Evolutionary conservation across 2,329 filamentous ascomycete genomes (phyloP).

Genomic region (Nothomitra cinnamomea): DNA sequence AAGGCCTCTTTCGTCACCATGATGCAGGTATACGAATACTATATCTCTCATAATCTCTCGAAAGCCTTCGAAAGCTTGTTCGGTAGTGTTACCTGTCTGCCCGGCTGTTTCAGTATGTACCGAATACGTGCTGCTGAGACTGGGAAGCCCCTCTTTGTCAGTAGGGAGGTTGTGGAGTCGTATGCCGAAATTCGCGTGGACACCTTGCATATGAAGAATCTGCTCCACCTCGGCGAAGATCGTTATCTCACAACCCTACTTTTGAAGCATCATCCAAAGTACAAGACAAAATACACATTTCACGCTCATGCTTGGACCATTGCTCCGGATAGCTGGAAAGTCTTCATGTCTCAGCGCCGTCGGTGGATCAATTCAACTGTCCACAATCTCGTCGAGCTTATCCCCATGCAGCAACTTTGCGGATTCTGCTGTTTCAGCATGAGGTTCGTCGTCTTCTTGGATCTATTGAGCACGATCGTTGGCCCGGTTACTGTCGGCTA

Average conservation of each 20-base stretch:
- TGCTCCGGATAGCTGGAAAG: slow-evolving; percentile 80
- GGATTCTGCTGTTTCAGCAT: slow-evolving; percentile 99
- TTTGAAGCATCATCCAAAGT: slow-evolving; percentile 78
- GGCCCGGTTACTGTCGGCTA: slow-evolving; percentile 86
- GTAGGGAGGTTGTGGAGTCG: slow-evolving; percentile 70
- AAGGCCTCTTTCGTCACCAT: slow-evolving; percentile 91
- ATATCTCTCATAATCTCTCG: slow-evolving; percentile 91
- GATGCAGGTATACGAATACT: slow-evolving; percentile 99
- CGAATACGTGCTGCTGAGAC: slow-evolving; percentile 86
- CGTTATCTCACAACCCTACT: slow-evolving; percentile 90
- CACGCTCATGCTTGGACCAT: slow-evolving; percentile 91
- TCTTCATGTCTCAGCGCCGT: slow-evolving; percentile 95
- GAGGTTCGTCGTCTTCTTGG: slow-evolving; percentile 93
- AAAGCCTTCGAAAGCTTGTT: slow-evolving; percentile 98
- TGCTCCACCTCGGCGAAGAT: slow-evolving; percentile 93
- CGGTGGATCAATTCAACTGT: slow-evolving; percentile 99
- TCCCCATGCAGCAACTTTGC: slow-evolving; percentile 83
- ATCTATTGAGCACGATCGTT: slow-evolving; percentile 79
- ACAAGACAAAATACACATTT: slow-evolving; percentile 97
- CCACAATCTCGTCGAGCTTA: slow-evolving; percentile 91
- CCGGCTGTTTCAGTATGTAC: slow-evolving; percentile 99
- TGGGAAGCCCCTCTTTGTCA: slow-evolving; percentile 92
- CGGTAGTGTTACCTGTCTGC: slow-evolving; percentile 90
- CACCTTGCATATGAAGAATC: slow-evolving; percentile 96
- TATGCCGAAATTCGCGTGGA: slow-evolving; percentile 93